phyloP scores from a whole-genome alignment of 306 rosid species.

The Castanospermum australe region DNA sequence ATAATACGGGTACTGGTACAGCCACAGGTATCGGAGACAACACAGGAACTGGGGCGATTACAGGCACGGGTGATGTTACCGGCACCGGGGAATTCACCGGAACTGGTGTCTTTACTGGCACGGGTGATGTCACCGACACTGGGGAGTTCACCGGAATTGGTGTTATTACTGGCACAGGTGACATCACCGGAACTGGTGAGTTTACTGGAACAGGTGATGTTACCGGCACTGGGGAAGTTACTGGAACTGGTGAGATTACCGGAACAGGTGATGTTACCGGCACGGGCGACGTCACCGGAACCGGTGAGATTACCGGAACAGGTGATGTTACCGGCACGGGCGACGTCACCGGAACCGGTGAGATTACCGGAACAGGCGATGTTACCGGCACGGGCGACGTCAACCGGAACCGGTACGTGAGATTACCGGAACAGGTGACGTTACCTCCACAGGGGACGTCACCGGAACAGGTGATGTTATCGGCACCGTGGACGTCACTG shows the following conservation, averaged over 20 bases:
- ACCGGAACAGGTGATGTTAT: neutral
- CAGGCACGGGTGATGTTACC: too few relatives aligned
- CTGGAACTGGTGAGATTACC: too few relatives aligned
- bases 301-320: neutral
- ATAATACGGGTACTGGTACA: too few relatives aligned
- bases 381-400: neutral
- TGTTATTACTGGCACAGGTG: neutral
- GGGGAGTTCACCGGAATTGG: neutral
- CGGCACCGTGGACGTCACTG: neutral
- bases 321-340: neutral
- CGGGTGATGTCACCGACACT: neutral
- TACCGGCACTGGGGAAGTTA: neutral
- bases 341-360: neutral
- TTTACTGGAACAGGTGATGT: neutral
- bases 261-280: neutral
- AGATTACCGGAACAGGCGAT: neutral
- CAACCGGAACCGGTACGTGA: too few relatives aligned
- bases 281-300: neutral
- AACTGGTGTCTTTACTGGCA: neutral
- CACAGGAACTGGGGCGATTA: neutral
- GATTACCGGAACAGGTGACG: neutral
- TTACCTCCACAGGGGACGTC: too few relatives aligned
- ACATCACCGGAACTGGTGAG: neutral
- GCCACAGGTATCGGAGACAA: neutral
- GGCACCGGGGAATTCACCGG: neutral